phyloP scores from a whole-genome alignment of 2,329 filamentous ascomycete species.

The Didymella sp. region DNA sequence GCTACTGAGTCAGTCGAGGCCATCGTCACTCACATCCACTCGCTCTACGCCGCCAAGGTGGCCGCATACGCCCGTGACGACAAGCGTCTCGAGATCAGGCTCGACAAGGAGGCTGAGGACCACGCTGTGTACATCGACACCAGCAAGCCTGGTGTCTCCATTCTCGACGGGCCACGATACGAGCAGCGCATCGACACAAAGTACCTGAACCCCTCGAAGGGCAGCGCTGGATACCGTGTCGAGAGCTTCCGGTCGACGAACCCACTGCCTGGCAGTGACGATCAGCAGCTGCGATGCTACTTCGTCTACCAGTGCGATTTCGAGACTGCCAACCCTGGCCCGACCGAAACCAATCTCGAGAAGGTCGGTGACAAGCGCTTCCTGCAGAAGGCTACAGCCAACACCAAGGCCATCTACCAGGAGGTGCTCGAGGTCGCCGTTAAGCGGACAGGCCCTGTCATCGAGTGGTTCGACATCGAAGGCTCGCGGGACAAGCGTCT shows the following conservation, averaged over 20 bases:
- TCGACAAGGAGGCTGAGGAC: conserved; percentile 93
- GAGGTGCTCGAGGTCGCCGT: conserved; percentile 90
- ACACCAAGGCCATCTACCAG: conserved; percentile 95
- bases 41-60: conserved; percentile 95
- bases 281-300: conserved; percentile 92
- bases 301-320: conserved; percentile 98
- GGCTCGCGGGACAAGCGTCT: conserved; percentile 89
- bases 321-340: conserved; percentile 72
- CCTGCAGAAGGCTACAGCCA: conserved; percentile 91
- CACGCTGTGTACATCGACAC: conserved; percentile 99
- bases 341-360: conserved; percentile 85
- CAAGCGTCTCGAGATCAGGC: conserved; percentile 89
- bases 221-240: conserved; percentile 81
- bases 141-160: conserved; percentile 83
- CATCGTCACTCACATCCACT: conserved; percentile 93
- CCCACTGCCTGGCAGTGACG: conserved; percentile 74
- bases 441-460: conserved; percentile 86
- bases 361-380: conserved; percentile 93
- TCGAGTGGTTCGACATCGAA: conserved; percentile 97
- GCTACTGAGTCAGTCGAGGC: conserved; percentile 84
- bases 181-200: conserved; percentile 94
- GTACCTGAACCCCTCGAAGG: conserved; percentile 82
- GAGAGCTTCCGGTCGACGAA: conserved; percentile 96
- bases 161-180: conserved; percentile 82
- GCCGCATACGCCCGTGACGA: conserved; percentile 92